These are phyloP conservation scores for Triticum turgidum DNA, from an alignment of 176 grass and related monocot genomes.

Conservation along the genomic window DNA sequence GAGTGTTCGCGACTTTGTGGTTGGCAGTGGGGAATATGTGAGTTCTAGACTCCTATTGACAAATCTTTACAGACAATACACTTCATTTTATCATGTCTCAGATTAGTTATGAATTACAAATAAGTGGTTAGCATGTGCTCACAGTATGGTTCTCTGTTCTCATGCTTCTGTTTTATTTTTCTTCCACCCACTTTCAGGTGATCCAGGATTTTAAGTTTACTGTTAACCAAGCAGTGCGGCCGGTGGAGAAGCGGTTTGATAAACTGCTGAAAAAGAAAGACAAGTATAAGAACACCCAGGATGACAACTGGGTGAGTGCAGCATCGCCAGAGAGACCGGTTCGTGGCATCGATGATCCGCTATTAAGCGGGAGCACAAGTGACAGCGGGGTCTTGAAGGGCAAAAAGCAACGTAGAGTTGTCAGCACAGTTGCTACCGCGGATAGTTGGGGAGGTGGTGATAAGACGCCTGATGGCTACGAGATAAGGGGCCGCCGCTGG, in stretches of 20 bases:
- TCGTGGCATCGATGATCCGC: slow-evolving; percentile 87
- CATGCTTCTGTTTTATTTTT: background rate
- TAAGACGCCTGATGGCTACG: slow-evolving; percentile 45
- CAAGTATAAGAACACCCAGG: slow-evolving; percentile 61
- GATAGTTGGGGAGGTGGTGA: slow-evolving; percentile 52
- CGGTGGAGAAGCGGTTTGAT: slow-evolving; percentile 81
- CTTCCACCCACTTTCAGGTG: slow-evolving; percentile 42
- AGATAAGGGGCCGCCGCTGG: slow-evolving; percentile 69
- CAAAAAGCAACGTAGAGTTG: slow-evolving; percentile 52
- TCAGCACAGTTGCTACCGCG: slow-evolving; percentile 17
- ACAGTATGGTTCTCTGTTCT: background rate
- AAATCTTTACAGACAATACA: slow-evolving; percentile 24
- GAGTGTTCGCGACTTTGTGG: slow-evolving; percentile 76
- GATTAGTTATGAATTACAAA: background rate
- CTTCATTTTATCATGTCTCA: background rate
- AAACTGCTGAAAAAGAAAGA: slow-evolving; percentile 73
- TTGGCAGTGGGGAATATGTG: slow-evolving; percentile 95
- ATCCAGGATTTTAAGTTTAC: slow-evolving; percentile 98
- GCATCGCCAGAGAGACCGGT: slow-evolving; percentile 50
- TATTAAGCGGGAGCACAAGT: slow-evolving; percentile 65
- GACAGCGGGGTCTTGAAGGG: slow-evolving; percentile 61
- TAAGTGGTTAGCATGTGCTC: slow-evolving; percentile 5
- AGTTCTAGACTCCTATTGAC: slow-evolving; percentile 39
- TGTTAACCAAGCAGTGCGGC: slow-evolving; percentile 79
- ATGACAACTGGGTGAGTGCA: slow-evolving; percentile 72